Evolutionary conservation across 2,329 filamentous ascomycete species (phyloP), one percentile per base, ranked within the genome.

Genomic region (Aspergillus udagawae): DNA sequence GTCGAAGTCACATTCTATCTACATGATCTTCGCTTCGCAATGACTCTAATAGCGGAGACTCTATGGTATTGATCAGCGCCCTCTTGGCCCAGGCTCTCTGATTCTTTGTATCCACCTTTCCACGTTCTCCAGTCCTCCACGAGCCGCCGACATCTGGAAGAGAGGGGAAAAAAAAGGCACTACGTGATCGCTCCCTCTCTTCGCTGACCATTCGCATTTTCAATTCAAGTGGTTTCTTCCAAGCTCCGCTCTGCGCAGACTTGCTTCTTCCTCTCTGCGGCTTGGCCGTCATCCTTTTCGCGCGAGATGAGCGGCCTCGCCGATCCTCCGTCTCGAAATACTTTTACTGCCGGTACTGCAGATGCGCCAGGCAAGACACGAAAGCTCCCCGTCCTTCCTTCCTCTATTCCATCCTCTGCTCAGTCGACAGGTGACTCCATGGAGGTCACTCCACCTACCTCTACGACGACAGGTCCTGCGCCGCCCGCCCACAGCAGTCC

Each of bases 361-460:
- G 69, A 75, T 71, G 74, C 71, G 65, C 72, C 71, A 50, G 71
- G 75, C 56, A 77, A 79, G 62, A 77, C 80, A 67, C 79, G 80
- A 67, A 79, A 79, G 49, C 79, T 83, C 49, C 79, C 81, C 51
- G 77, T 83, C 58, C 76, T 82, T 52, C 76, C 79, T 20, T 80
- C 80, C 20, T 77, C 79, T 38, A 67, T 77, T 41, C 67, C 71
- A 53, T 70, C 77, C 49, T 75, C 78, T 50, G 47, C 45, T 28
- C 73, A 75, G 51, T 71, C 75, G 59, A 74, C 77, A 32, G 76
- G 75, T 56, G 82, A 83, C 61, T 76, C 80, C 55, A 85, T 85
- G 82, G 81, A 84, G 57, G 74, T 82, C 53, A 80, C 81, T 56
- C 79, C 81, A 47, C 73, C 80, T 47, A 69, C 76, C 57, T 71